Evolutionary conservation across 805 yeast species (phyloP).

Genomic region (Candida caryicola): DNA sequence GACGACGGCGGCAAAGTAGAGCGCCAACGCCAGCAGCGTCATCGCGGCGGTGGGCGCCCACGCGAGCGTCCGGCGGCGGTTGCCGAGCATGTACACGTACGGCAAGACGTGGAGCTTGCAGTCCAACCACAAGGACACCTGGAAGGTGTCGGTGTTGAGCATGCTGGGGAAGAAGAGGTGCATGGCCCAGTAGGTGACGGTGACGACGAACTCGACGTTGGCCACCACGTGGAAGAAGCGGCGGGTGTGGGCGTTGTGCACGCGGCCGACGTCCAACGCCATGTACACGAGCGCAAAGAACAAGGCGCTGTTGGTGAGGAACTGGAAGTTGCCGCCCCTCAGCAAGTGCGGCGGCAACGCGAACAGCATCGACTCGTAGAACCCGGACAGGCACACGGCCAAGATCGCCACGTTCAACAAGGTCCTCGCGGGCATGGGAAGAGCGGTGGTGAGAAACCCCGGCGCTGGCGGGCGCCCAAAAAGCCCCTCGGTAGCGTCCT

Average conservation of each 20-base stretch:
- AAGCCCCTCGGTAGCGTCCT: too few species aligned
- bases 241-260: background rate
- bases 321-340: slow-evolving; percentile 23
- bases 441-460: too few species aligned
- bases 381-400: background rate
- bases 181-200: slow-evolving; percentile 22
- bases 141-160: slow-evolving; percentile 15
- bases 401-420: too few species aligned
- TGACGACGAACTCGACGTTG: slow-evolving; percentile 23
- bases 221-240: slow-evolving; percentile 10
- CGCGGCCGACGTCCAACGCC: slow-evolving; percentile 1
- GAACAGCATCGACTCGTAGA: slow-evolving; percentile 12
- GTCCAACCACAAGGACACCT: slow-evolving; percentile 17
- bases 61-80: slow-evolving; percentile 1
- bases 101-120: slow-evolving; percentile 27
- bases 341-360: slow-evolving; percentile 18
- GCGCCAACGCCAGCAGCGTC: slow-evolving; percentile 6
- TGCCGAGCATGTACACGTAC: slow-evolving; percentile 16
- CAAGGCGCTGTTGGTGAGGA: slow-evolving; percentile 22
- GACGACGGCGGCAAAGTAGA: slow-evolving; percentile 19
- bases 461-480: too few species aligned
- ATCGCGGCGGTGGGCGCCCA: slow-evolving; percentile 1
- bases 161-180: slow-evolving; percentile 13
- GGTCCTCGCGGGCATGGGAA: too few species aligned
- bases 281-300: slow-evolving; percentile 7